Evolutionary conservation across 1,139 yeast species (phyloP).

Genomic region (Diutina rugosa): DNA sequence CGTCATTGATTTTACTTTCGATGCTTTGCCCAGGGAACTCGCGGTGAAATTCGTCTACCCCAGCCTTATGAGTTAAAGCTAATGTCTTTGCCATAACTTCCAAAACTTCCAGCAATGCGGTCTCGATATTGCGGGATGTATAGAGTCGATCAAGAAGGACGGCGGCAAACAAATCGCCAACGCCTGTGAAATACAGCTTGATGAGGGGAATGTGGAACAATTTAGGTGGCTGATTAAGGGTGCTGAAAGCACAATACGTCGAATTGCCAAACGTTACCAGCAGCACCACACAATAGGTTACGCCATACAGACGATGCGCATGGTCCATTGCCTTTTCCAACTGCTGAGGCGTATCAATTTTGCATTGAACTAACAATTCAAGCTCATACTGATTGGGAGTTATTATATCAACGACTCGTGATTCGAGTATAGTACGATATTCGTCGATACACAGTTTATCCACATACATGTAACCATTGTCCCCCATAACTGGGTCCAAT

Average conservation of each 20-base stretch:
- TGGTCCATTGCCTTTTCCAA: constrained; percentile 32
- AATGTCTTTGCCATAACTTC: constrained; percentile 9
- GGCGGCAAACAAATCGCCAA: constrained; percentile 86
- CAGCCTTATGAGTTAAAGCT: constrained; percentile 21
- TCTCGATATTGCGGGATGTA: not conserved
- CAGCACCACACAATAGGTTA: constrained; percentile 60
- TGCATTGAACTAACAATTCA: constrained; percentile 51
- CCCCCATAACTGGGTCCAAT: constrained; percentile 92
- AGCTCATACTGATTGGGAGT: constrained; percentile 92
- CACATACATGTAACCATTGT: constrained; percentile 75
- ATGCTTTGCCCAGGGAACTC: not conserved
- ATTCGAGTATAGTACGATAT: constrained; percentile 42
- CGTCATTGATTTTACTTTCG: constrained; percentile 22
- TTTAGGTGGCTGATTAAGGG: constrained; percentile 9
- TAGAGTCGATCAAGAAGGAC: constrained; percentile 44
- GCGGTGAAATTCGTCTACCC: constrained; percentile 4
- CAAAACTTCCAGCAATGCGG: not conserved
- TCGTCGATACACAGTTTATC: constrained; percentile 53
- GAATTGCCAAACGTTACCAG: constrained; percentile 5
- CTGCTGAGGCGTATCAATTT: constrained; percentile 25
- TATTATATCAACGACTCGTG: constrained; percentile 46
- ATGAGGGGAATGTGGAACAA: constrained; percentile 40
- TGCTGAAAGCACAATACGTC: constrained; percentile 43
- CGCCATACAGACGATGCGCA: constrained; percentile 37
- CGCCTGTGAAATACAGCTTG: constrained; percentile 76